Base-by-base conservation (phyloP, 1,139 yeast species). In the Kodamaea derodonti region DNA sequence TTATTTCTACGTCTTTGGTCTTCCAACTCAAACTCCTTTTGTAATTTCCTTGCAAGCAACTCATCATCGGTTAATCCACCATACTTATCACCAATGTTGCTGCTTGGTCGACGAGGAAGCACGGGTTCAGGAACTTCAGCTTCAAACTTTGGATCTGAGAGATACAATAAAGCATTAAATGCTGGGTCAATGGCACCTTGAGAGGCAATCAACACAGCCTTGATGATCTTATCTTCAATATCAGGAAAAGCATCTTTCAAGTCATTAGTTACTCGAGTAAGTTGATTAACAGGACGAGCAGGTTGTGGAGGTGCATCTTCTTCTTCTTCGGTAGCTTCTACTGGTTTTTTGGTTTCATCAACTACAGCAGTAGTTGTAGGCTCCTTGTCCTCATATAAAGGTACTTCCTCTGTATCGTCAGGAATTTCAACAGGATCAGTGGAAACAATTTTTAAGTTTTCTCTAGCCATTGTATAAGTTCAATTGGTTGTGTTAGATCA, bases 191-290 rank as follows among this genome's bases (percentile, higher is more conserved):
- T 60, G 31, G 75, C 69, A 17, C 95, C 95, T 33, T 73, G 78
- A 13, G 95, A 79, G 2, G 97, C 97, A 52, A 92, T 84, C 38
- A 88, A 67, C 2, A 86, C 83, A 17, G 95, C 90, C 32, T 81
- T 77, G 43, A 87, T 69, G 43, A 80, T 73, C 43, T 79, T 76
- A 25, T 76, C 83, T 34, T 86, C 95, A 20, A 77, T 62, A 15
- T 66, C 62, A 1, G 97, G 97, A 57, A 88, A 88, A 1, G 97
- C 96, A 16, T 84, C 94, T 49, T 73, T 70, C 45, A 88, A 66
- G 38, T 78, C 75, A 22, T 69, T 64, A 42, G 73, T 68, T 31
- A 78, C 68, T 45, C 68, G 65, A 23, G 75, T 62, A 29, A 69
- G 64, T 14, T 86, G 84, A 8, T 82, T 72, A 11, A 67, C 55